phyloP scores from a whole-genome alignment of 225 moss, liverwort and hornwort genomes.

The Asterella californica region DNA sequence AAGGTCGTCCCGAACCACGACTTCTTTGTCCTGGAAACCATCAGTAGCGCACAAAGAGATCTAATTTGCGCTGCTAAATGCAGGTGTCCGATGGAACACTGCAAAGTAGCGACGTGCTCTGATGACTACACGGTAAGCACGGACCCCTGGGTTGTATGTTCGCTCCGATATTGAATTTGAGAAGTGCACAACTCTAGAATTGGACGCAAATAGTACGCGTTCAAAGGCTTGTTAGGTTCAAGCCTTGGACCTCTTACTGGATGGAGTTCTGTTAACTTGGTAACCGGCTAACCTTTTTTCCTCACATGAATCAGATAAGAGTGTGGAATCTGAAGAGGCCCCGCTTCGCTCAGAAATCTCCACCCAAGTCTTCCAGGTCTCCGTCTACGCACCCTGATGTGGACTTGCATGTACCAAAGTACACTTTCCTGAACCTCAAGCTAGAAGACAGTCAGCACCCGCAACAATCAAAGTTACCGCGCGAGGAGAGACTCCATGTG shows the following conservation, averaged over 20 bases:
- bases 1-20: background rate
- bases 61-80: background rate
- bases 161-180: background rate
- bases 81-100: constrained; percentile 74
- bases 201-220: background rate
- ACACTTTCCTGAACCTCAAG: background rate
- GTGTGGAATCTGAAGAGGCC: constrained; percentile 67
- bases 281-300: background rate
- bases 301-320: constrained; percentile 45
- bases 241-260: too few species aligned
- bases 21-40: background rate
- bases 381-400: background rate
- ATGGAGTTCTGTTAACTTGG: too few species aligned
- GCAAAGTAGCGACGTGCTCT: constrained; percentile 79
- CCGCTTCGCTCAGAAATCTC: constrained; percentile 35
- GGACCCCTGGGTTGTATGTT: background rate
- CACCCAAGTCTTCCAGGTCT: constrained; percentile 2
- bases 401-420: background rate
- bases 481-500: background rate
- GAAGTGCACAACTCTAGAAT: too few species aligned
- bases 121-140: constrained; percentile 78
- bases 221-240: background rate
- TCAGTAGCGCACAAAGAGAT: background rate
- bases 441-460: constrained; percentile 17
- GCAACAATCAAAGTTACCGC: background rate